Evolutionary conservation across 139 green algal genomes (phyloP).

Genomic region (Coccomyxa sp.): DNA sequence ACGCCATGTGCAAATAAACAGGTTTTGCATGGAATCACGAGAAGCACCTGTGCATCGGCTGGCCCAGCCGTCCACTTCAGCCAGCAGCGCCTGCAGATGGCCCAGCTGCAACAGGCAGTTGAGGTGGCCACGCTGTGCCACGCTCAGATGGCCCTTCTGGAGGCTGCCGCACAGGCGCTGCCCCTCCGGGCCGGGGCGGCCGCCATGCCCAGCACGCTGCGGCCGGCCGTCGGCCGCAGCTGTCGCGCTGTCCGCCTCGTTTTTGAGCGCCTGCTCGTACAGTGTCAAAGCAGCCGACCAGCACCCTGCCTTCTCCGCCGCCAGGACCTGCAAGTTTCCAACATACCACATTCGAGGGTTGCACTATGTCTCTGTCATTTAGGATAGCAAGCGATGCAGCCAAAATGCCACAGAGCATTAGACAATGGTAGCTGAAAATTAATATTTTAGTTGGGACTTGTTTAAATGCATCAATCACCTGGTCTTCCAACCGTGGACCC

Average conservation of each 20-base stretch:
- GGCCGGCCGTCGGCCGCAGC: too few relatives aligned
- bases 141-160: conserved; percentile 9
- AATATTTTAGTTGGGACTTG: too few relatives aligned
- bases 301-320: conserved; percentile 78
- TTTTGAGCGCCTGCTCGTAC: conserved; percentile 63
- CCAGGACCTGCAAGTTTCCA: conserved; percentile 49
- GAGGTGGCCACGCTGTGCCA: conserved; percentile 51
- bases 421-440: too few relatives aligned
- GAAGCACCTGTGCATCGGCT: conserved; percentile 4
- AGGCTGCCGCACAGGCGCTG: neutral
- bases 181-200: neutral
- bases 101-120: conserved; percentile 71
- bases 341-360: neutral
- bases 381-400: neutral
- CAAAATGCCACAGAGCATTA: too few relatives aligned
- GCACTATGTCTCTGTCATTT: neutral
- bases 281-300: conserved; percentile 84
- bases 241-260: neutral
- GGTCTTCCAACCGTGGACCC: conserved; percentile 47
- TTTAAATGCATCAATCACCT: conserved; percentile 13
- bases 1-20: neutral
- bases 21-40: too few relatives aligned
- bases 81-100: conserved; percentile 72
- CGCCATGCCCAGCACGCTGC: neutral
- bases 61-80: conserved; percentile 59